Percentiles rank a stretch among this genome's conserved stretches.
phyloP scores from a whole-genome alignment of 306 rosid genomes.

The Senna tora region DNA sequence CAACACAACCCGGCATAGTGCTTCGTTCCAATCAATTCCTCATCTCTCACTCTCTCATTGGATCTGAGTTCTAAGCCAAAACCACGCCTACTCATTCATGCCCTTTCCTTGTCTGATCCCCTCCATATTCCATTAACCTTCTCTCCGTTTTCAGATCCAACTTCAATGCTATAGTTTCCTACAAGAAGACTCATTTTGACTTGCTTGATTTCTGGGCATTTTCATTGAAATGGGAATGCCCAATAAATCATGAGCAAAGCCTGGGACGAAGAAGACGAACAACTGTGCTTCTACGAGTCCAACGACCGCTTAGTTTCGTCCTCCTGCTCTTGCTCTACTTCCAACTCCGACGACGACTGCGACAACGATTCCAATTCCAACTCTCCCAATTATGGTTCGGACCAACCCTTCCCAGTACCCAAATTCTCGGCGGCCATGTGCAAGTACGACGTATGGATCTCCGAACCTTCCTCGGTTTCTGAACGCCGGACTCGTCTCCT shows the following conservation, averaged over 20 bases:
- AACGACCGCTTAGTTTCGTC: conserved; percentile 85
- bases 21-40: conserved; percentile 49
- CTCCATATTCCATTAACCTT: background rate
- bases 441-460: conserved; percentile 91
- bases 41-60: conserved; percentile 33
- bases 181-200: conserved; percentile 27
- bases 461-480: conserved; percentile 84
- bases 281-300: conserved; percentile 84
- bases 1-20: conserved; percentile 56
- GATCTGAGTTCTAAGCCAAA: conserved; percentile 57
- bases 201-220: conserved; percentile 53
- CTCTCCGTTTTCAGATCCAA: conserved; percentile 24
- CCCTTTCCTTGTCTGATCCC: conserved; percentile 26
- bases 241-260: conserved; percentile 76
- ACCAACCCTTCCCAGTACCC: conserved; percentile 48
- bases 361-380: conserved; percentile 36
- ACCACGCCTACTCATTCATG: conserved; percentile 32
- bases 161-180: conserved; percentile 4
- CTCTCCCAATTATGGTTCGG: conserved; percentile 53
- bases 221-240: conserved; percentile 84
- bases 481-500: conserved; percentile 87
- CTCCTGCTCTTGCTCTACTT: conserved; percentile 86
- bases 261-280: conserved; percentile 56
- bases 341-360: conserved; percentile 60
- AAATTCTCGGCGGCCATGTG: conserved; percentile 59